Percentiles rank a stretch among this genome's conserved stretches.
Evolutionary conservation across 2,329 filamentous ascomycete species (phyloP).

Genomic region (Aspergillus jensenii): DNA sequence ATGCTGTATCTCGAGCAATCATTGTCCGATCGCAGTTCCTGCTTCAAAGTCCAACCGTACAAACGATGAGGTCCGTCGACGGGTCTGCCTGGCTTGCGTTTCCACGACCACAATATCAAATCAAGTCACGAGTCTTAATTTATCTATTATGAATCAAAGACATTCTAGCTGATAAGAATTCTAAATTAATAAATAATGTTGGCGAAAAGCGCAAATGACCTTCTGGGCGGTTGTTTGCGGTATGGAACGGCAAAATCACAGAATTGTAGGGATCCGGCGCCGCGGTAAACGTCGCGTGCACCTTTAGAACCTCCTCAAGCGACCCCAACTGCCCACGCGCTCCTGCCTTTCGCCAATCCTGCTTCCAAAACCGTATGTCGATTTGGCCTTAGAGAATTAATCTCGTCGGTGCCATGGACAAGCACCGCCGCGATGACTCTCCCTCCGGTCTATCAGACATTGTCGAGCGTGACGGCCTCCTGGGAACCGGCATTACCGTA

Average conservation of each 20-base stretch:
- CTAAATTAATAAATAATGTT: too few species aligned
- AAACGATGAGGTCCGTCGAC: too few species aligned
- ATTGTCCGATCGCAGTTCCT: too few species aligned
- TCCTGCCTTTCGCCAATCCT: not conserved
- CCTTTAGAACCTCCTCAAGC: constrained; percentile 11
- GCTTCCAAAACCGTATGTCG: constrained; percentile 25
- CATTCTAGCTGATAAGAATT: not conserved
- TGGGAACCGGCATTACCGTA: constrained; percentile 52
- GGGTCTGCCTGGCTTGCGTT: not conserved
- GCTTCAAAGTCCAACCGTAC: too few species aligned
- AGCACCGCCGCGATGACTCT: constrained; percentile 47
- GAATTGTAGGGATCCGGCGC: constrained; percentile 2
- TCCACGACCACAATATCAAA: not conserved
- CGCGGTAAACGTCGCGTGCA: constrained; percentile 36
- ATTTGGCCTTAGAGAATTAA: constrained; percentile 21
- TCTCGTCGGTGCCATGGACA: constrained; percentile 41
- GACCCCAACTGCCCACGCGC: constrained; percentile 7
- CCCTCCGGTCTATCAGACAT: constrained; percentile 43
- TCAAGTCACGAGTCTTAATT: not conserved
- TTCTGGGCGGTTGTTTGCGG: not conserved
- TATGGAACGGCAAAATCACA: constrained; percentile 22
- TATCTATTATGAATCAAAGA: not conserved
- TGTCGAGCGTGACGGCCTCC: constrained; percentile 45
- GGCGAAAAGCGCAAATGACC: not conserved
- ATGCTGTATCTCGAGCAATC: too few species aligned